These are phyloP conservation scores for Solanum habrochaites DNA, from an alignment of 257 asterid genomes.

Conservation along the genomic window DNA sequence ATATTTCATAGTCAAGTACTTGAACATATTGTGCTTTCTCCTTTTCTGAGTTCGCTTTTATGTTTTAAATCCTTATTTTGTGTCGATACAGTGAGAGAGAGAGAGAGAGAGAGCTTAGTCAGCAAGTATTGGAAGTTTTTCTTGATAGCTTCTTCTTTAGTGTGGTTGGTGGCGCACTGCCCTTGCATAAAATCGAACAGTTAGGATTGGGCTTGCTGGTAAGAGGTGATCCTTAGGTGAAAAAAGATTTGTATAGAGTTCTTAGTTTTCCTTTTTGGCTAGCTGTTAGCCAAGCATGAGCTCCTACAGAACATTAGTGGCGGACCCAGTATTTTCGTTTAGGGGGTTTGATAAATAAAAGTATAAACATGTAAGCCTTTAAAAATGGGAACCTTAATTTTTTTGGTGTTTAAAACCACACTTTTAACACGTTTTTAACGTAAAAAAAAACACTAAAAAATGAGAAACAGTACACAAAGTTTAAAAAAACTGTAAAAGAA, in stretches of 20 bases:
- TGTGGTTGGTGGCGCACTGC: not conserved
- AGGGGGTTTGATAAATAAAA: too few species aligned
- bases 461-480: too few species aligned
- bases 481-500: too few species aligned
- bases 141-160: not conserved
- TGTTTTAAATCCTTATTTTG: not conserved
- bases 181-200: not conserved
- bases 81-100: not conserved
- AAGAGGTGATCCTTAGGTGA: not conserved
- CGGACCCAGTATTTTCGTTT: too few species aligned
- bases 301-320: not conserved
- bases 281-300: not conserved
- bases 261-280: not conserved
- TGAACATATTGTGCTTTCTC: not conserved
- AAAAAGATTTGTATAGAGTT: not conserved
- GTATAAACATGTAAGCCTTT: too few species aligned
- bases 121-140: not conserved
- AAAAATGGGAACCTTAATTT: too few species aligned
- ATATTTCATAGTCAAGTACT: not conserved
- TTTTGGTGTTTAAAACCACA: too few species aligned
- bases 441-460: too few species aligned
- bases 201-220: not conserved
- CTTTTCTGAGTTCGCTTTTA: not conserved
- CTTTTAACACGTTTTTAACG: too few species aligned
- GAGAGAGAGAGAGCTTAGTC: not conserved